Conservation (phyloP, 257 asterid genomes). For the Penstemon newberryi region DNA sequence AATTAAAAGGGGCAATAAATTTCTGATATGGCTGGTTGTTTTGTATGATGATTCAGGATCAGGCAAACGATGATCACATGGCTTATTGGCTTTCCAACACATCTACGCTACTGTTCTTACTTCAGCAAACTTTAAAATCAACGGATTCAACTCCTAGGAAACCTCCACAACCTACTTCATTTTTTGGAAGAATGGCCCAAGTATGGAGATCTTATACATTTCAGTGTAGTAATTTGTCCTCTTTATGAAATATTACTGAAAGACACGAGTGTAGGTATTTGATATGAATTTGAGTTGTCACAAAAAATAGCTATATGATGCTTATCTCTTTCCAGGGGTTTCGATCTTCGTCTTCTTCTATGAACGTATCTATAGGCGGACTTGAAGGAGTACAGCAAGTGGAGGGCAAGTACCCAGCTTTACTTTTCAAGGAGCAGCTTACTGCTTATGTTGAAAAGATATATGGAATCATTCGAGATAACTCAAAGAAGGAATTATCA, state of each 20-base stretch:
- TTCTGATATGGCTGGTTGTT: too few species aligned
- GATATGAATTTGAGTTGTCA: slow-evolving; percentile 14
- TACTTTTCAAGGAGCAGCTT: slow-evolving; percentile 85
- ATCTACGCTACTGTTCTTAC: slow-evolving; percentile 67
- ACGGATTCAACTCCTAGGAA: slow-evolving; percentile 35
- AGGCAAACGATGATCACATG: slow-evolving; percentile 51
- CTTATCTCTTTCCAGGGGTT: slow-evolving; percentile 50
- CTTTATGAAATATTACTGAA: neutral
- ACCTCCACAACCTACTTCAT: slow-evolving; percentile 71
- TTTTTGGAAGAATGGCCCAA: slow-evolving; percentile 80
- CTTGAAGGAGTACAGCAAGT: slow-evolving; percentile 62
- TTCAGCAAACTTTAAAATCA: slow-evolving; percentile 63
- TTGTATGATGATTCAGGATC: slow-evolving; percentile 52
- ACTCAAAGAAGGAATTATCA: slow-evolving; percentile 63
- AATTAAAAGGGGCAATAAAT: too few species aligned
- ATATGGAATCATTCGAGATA: slow-evolving; percentile 80
- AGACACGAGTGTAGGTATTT: slow-evolving; percentile 23
- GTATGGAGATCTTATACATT: slow-evolving; percentile 36
- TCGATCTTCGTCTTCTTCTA: slow-evolving; percentile 64
- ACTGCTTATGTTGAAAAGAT: slow-evolving; percentile 86
- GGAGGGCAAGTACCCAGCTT: slow-evolving; percentile 84
- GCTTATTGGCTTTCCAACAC: slow-evolving; percentile 91
- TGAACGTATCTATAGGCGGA: slow-evolving; percentile 60
- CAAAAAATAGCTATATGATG: too few species aligned
- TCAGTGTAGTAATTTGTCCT: neutral